These are phyloP conservation scores for Gossypium ekmanianum DNA, from an alignment of 345 rosid species.

Conservation along the genomic window DNA sequence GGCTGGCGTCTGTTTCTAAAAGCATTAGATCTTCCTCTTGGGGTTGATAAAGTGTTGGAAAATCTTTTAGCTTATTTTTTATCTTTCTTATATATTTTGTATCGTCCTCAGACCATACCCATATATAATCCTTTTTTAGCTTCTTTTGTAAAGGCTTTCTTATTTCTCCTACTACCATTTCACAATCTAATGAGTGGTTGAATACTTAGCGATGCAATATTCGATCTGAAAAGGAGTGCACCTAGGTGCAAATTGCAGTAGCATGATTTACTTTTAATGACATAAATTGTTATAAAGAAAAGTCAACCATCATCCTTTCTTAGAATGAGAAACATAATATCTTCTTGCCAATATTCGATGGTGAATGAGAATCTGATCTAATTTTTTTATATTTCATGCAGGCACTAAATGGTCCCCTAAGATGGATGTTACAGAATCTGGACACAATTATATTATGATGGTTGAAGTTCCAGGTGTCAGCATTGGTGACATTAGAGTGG, in stretches of 20 bases:
- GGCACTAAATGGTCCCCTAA: conserved; percentile 61
- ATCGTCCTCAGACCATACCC: too few species aligned
- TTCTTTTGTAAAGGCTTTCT: too few species aligned
- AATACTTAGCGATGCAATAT: background rate
- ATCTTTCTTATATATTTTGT: too few species aligned
- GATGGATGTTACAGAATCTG: conserved; percentile 57
- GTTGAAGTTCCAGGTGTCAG: conserved; percentile 71
- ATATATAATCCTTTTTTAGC: too few species aligned
- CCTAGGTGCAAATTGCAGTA: background rate
- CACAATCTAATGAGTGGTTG: background rate
- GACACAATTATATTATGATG: conserved; percentile 43
- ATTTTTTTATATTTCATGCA: conserved; percentile 18
- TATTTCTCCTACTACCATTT: too few species aligned
- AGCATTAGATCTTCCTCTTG: too few species aligned
- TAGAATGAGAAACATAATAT: background rate
- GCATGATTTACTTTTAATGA: background rate
- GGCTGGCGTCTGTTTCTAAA: too few species aligned
- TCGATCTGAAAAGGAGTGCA: background rate
- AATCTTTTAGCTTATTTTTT: too few species aligned
- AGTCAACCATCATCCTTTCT: background rate
- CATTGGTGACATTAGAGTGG: conserved; percentile 67
- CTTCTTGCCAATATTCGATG: background rate
- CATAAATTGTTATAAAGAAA: background rate
- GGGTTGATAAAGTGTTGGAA: too few species aligned
- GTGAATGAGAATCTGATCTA: conserved; percentile 1